Evolutionary conservation across 2,329 filamentous ascomycete genomes (phyloP).

Genomic region (Aspergillus versicolor): DNA sequence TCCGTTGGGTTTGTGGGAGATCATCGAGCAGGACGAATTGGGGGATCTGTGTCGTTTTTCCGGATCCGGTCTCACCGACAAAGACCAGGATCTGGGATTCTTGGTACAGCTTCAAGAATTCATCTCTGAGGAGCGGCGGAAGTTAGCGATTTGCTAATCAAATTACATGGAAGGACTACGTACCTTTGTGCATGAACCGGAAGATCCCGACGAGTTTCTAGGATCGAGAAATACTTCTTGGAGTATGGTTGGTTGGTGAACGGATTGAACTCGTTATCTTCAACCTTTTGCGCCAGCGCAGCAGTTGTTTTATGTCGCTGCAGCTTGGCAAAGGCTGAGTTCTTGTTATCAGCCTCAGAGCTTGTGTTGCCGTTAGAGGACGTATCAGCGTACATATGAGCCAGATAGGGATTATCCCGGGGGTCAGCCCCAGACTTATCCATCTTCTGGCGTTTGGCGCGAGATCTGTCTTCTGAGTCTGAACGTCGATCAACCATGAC

Average conservation of each 20-base stretch:
- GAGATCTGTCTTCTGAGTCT: conserved; percentile 49
- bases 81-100: conserved; percentile 95
- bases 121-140: conserved; percentile 59
- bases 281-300: conserved; percentile 67
- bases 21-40: conserved; percentile 98
- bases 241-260: conserved; percentile 79
- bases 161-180: conserved; percentile 24
- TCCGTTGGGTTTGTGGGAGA: conserved; percentile 77
- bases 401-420: conserved; percentile 79
- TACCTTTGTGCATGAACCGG: conserved; percentile 89
- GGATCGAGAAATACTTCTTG: conserved; percentile 82
- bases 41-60: conserved; percentile 98
- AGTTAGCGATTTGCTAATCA: neutral
- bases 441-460: conserved; percentile 58
- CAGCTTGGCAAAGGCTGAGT: conserved; percentile 63
- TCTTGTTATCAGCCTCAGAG: conserved; percentile 25
- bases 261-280: conserved; percentile 79
- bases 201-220: conserved; percentile 78
- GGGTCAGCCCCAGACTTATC: conserved; percentile 50
- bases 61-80: conserved; percentile 97
- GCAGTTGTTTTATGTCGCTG: conserved; percentile 79
- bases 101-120: conserved; percentile 92
- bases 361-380: conserved; percentile 31
- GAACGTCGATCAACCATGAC: conserved; percentile 59
- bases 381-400: conserved; percentile 73